Evolutionary conservation across 495 filamentous ascomycete species (phyloP), one percentile per base, ranked within the genome.

Genomic region (Talaromyces stipitatus): DNA sequence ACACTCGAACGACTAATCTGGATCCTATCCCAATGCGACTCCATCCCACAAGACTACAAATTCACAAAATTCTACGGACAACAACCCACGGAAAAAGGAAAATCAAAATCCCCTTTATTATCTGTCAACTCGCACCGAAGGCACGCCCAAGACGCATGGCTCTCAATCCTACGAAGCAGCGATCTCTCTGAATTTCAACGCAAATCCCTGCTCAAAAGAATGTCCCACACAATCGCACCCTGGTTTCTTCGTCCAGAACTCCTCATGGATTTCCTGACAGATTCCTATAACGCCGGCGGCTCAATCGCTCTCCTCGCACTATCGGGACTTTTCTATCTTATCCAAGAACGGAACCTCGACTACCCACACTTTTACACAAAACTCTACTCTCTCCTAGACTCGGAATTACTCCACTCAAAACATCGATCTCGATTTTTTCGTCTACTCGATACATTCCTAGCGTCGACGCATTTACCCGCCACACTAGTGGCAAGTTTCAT

Each of bases 181-280:
- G 78, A 51, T 27, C 62, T 72, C 72, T 92, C 66, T 72, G 74
- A 63, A 47, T 78, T 83, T n/a, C 87, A 94, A 60, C 85, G 88
- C 52, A 99, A 97, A 69, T 72, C 77, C 30, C 73, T 95, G 1
- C 74, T 99, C 26, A 78, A 83, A 16, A 76, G 85, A 51, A 87
- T 95, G 77, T 78, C 88, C 4, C 76, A 78, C 58, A 82, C 78
- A 18, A 91, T 97, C 54, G 85, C 87, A 48, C 92, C 94, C 1
- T 92, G 88, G 87, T 96, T 97, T 71, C 80, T 71, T 30, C 85
- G 88, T 32, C 84, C 88, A 5, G 91, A 96, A 64, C 76, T 92
- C 7, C 78, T 99, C n/a, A 92, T 97, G 86, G 95, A 99, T 74
- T 97, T 97, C 71, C 72, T 99, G 33, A 96, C 91, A 2, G 91